Evolutionary conservation across 768 basidiomycete genomes (phyloP).

Genomic region (Hebeloma cylindrosporum): DNA sequence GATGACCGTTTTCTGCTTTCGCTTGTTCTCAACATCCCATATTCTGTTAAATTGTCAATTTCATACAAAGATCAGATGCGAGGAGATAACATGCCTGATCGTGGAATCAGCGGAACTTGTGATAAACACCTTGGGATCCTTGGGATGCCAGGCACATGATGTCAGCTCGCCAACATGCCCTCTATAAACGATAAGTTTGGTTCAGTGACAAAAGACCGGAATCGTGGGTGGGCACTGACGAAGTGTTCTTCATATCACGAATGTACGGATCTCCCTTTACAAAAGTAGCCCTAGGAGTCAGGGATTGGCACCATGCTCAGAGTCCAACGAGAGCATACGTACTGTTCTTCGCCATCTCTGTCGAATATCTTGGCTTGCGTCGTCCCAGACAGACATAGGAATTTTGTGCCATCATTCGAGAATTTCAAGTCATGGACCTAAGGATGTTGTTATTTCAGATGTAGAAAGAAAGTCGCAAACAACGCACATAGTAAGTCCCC

Average conservation of each 20-base stretch:
- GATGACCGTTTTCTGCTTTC: constrained; percentile 94
- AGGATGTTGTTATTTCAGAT: constrained; percentile 1
- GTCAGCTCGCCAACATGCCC: constrained; percentile 94
- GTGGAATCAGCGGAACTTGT: constrained; percentile 96
- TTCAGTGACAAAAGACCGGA: constrained; percentile 4
- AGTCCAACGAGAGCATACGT: constrained; percentile 34
- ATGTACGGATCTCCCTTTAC: constrained; percentile 98
- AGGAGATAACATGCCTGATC: constrained; percentile 60
- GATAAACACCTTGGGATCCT: constrained; percentile 79
- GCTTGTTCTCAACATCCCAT: constrained; percentile 91
- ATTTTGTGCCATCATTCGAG: constrained; percentile 81
- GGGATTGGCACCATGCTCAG: constrained; percentile 45
- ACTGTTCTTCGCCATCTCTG: constrained; percentile 93
- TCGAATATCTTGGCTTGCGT: constrained; percentile 86
- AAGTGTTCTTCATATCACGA: constrained; percentile 98
- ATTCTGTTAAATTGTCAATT: constrained; percentile 50
- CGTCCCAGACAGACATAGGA: constrained; percentile 88
- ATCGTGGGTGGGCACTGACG: constrained; percentile 74
- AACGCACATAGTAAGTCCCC: constrained; percentile 84
- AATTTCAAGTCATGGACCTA: constrained; percentile 92
- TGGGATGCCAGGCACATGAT: constrained; percentile 92
- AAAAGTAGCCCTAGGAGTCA: constrained; percentile 65
- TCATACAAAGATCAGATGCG: not conserved
- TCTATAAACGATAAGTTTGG: constrained; percentile 39
- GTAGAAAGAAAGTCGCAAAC: constrained; percentile 14